These are phyloP conservation scores for Sclerospora graminicola DNA, from an alignment of 352 stramenopile species.

Conservation along the genomic window DNA sequence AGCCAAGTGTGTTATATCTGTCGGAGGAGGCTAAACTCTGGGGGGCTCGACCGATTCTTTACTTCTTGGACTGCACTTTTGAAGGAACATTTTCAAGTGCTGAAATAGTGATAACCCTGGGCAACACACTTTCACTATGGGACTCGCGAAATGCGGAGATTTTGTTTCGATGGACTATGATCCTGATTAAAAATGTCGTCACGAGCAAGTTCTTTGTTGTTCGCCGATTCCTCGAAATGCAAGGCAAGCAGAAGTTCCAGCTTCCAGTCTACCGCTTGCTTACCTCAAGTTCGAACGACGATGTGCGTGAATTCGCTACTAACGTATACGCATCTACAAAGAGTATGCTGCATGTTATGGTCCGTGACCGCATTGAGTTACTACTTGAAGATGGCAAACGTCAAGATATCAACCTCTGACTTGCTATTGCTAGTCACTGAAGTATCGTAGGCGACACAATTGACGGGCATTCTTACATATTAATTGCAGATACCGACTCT, in stretches of 20 bases:
- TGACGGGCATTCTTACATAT: slow-evolving; percentile 3
- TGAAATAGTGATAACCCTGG: slow-evolving; percentile 39
- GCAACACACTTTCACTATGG: slow-evolving; percentile 45
- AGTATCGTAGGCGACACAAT: slow-evolving; percentile 3
- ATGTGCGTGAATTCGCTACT: slow-evolving; percentile 31
- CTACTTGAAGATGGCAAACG: slow-evolving; percentile 24
- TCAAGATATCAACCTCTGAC: background rate
- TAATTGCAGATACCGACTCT: slow-evolving; percentile 1
- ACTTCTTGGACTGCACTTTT: slow-evolving; percentile 60
- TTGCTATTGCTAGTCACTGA: background rate
- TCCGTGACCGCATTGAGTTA: slow-evolving; percentile 52
- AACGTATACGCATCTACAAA: slow-evolving; percentile 36
- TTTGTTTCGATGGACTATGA: slow-evolving; percentile 49
- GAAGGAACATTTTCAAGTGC: slow-evolving; percentile 28
- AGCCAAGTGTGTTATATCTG: slow-evolving; percentile 53
- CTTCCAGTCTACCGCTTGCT: slow-evolving; percentile 61
- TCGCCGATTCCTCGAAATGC: slow-evolving; percentile 41
- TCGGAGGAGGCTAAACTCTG: slow-evolving; percentile 47
- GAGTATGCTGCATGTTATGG: slow-evolving; percentile 63
- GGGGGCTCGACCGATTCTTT: slow-evolving; percentile 47
- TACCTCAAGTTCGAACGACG: slow-evolving; percentile 26
- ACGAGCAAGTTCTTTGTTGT: slow-evolving; percentile 35
- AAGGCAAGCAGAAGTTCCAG: slow-evolving; percentile 79
- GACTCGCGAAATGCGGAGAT: slow-evolving; percentile 52
- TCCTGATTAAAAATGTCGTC: slow-evolving; percentile 59